Evolutionary conservation across 352 stramenopile species (phyloP).

Genomic region (Phytopythium kandeliae): DNA sequence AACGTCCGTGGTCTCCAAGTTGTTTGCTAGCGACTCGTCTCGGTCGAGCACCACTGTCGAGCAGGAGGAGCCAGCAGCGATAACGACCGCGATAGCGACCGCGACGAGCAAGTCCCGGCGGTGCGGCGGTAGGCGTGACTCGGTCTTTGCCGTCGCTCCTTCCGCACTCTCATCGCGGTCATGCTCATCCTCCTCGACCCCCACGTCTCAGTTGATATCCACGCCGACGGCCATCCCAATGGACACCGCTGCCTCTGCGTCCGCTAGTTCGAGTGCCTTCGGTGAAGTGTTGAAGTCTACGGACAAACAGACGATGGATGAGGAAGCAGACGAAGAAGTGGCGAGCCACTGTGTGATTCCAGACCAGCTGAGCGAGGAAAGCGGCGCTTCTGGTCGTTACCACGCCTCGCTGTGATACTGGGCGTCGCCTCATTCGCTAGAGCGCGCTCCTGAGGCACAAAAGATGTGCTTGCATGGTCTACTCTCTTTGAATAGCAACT

Average conservation of each 20-base stretch:
- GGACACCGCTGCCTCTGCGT: background rate
- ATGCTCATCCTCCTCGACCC: conserved; percentile 1
- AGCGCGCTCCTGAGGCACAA: background rate
- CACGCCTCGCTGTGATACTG: background rate
- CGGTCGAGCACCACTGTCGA: background rate
- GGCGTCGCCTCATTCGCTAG: background rate
- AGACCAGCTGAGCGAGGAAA: background rate
- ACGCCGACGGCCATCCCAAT: conserved; percentile 1
- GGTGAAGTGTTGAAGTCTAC: conserved; percentile 2
- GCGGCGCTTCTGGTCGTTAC: background rate
- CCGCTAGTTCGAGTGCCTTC: background rate
- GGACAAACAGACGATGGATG: background rate
- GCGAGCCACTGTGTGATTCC: background rate
- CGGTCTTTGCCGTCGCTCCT: conserved; percentile 9
- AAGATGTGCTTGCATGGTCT: background rate
- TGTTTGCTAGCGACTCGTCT: conserved; percentile 8
- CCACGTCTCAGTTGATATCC: conserved; percentile 4
- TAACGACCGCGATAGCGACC: too few relatives aligned
- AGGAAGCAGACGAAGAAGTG: background rate
- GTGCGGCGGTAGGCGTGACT: conserved; percentile 10
- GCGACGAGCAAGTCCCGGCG: conserved; percentile 1
- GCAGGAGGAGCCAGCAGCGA: background rate
- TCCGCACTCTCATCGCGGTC: background rate
- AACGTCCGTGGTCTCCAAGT: conserved; percentile 5
- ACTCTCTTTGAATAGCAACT: background rate